Evolutionary conservation across 331 rosid genomes (phyloP), one percentile per base, ranked within the genome.

Genomic region (Arachis monticola): DNA sequence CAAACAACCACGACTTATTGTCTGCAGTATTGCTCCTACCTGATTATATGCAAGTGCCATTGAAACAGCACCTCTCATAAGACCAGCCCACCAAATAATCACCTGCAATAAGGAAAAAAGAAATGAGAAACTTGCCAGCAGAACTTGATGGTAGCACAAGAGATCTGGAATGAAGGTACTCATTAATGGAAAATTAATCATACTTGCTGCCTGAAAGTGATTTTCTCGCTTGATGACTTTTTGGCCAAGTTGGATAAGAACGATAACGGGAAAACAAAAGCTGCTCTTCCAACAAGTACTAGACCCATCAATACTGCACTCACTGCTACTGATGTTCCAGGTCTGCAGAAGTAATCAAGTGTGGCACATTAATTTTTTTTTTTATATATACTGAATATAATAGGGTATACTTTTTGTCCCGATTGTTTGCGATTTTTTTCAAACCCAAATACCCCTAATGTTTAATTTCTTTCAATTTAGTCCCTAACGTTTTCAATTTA

Each of bases 41-140:
- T 95, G 96, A 90, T 95, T 92, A 83, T 95, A 95, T 27, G 99
- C 99, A 1, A 95, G 97, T 12, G 99, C 99, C 67, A 95, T 90
- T 48, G 99, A 94, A 17, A 17, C 22, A 17, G 22, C 22, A 17
- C 22, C 22, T 17, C 22, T 87, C 99, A 94, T 94, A 65, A 95
- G 99, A 69, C 99, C 99, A 80, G 99, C 99, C 99, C 99, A 95
- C 99, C 99, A 95, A 79, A 95, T 89, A 71, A 90, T 75, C 77
- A 95, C 87, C 99, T 95, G 79, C 11, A 81, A 38, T 38, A 63
- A 73, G 78, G 70, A 77, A 79, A 48, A 48, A 48, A 48, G 2
- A 38, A 79, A 31, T 11, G 63, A 63, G 72, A 82, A 79, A 80
- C 61, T 12, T 5, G 75, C 78, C 80, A 69, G 70, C 60, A 62